Evolutionary conservation across 805 yeast genomes (phyloP).

Genomic region (Ogataea thermomethanolica): DNA sequence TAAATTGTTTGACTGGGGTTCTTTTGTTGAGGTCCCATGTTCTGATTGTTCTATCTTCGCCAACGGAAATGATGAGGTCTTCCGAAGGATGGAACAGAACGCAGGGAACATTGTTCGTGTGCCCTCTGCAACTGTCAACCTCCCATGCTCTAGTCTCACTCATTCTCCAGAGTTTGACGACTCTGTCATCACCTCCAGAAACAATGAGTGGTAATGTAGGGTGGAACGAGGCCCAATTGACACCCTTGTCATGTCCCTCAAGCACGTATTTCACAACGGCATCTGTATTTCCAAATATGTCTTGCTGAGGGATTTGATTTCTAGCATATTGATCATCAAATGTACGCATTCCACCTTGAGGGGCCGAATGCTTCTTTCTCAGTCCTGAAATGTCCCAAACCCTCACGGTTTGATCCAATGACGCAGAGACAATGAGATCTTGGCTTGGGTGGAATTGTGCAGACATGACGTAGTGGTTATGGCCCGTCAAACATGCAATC

Average conservation of each 20-base stretch:
- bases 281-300: slow-evolving; percentile 90
- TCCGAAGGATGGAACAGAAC: slow-evolving; percentile 91
- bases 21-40: slow-evolving; percentile 96
- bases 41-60: slow-evolving; percentile 94
- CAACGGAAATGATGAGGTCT: slow-evolving; percentile 86
- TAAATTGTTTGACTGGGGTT: slow-evolving; percentile 88
- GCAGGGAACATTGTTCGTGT: slow-evolving; percentile 86
- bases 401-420: slow-evolving; percentile 96
- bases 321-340: slow-evolving; percentile 49
- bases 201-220: slow-evolving; percentile 93
- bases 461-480: slow-evolving; percentile 96
- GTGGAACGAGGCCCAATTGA: slow-evolving; percentile 97
- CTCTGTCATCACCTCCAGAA: slow-evolving; percentile 94
- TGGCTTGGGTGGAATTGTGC: slow-evolving; percentile 97
- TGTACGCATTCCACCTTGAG: slow-evolving; percentile 37
- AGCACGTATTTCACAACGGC: slow-evolving; percentile 92
- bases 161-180: slow-evolving; percentile 96
- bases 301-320: slow-evolving; percentile 78
- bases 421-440: slow-evolving; percentile 91
- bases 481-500: slow-evolving; percentile 95
- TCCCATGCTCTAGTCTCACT: slow-evolving; percentile 95
- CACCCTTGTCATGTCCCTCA: slow-evolving; percentile 98
- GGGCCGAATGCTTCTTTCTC: slow-evolving; percentile 91
- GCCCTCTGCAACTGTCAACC: slow-evolving; percentile 97
- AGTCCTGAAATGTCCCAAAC: slow-evolving; percentile 98